These are phyloP conservation scores for Cytospora mali DNA, from an alignment of 2,329 filamentous ascomycete species.

Conservation along the genomic window DNA sequence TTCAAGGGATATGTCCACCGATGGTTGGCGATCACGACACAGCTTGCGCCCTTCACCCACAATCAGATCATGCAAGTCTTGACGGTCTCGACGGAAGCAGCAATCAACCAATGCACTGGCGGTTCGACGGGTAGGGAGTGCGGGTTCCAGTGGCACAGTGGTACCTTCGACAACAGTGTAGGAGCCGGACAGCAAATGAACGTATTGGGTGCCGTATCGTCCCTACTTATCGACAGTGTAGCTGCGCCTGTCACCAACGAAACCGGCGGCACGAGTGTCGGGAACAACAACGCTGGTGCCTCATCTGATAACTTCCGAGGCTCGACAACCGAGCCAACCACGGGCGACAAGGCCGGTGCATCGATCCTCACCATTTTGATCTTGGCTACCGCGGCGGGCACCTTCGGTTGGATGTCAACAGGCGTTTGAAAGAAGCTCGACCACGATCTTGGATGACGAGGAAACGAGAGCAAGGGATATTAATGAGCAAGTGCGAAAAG, in stretches of 20 bases:
- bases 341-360: conserved; percentile 36
- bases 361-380: conserved; percentile 34
- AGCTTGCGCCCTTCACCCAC: conserved; percentile 27
- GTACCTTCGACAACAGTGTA: conserved; percentile 50
- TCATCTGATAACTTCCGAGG: conserved; percentile 32
- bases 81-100: conserved; percentile 22
- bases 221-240: conserved; percentile 41
- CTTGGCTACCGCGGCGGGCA: conserved; percentile 31
- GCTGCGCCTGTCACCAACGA: conserved; percentile 30
- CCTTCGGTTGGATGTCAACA: conserved; percentile 40
- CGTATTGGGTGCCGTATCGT: conserved; percentile 54
- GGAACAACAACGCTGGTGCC: conserved; percentile 33
- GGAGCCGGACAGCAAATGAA: conserved; percentile 60
- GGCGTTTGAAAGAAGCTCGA: conserved; percentile 13
- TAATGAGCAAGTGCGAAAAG: neutral
- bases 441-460: conserved; percentile 7
- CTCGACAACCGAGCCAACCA: conserved; percentile 32
- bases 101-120: conserved; percentile 28
- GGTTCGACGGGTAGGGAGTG: conserved; percentile 45
- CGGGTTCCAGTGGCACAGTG: conserved; percentile 55
- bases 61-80: conserved; percentile 26
- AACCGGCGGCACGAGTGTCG: conserved; percentile 34
- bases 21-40: conserved; percentile 27
- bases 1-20: conserved; percentile 30
- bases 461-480: conserved; percentile 3